These are phyloP conservation scores for Neoboletus brunneissimus DNA, from an alignment of 768 basidiomycete genomes.

Conservation along the genomic window DNA sequence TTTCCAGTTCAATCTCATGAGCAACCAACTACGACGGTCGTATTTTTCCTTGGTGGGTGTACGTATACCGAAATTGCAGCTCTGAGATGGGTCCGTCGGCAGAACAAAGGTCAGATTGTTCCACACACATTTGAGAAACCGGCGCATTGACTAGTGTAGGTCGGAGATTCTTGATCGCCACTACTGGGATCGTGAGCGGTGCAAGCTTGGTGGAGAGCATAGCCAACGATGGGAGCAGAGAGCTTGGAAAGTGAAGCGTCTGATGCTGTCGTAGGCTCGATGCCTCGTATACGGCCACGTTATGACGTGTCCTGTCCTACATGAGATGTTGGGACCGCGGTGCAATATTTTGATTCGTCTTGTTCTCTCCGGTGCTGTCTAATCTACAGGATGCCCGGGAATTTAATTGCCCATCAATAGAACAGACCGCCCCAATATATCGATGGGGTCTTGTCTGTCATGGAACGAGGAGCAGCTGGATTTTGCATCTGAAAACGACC, in stretches of 20 bases:
- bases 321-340: slow-evolving; percentile 10
- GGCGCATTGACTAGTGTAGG: slow-evolving; percentile 44
- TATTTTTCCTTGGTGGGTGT: slow-evolving; percentile 96
- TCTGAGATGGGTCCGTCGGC: slow-evolving; percentile 85
- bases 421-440: background rate
- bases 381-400: slow-evolving; percentile 10
- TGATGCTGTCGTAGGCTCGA: slow-evolving; percentile 24
- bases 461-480: slow-evolving; percentile 1
- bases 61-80: slow-evolving; percentile 98
- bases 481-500: slow-evolving; percentile 1
- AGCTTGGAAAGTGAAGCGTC: slow-evolving; percentile 37
- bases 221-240: slow-evolving; percentile 40
- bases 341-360: slow-evolving; percentile 16
- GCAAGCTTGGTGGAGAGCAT: slow-evolving; percentile 67
- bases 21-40: slow-evolving; percentile 75
- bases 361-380: slow-evolving; percentile 6
- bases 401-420: background rate
- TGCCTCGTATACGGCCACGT: slow-evolving; percentile 1
- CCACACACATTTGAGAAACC: background rate
- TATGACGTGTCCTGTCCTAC: slow-evolving; percentile 9
- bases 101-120: slow-evolving; percentile 64
- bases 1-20: slow-evolving; percentile 49
- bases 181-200: slow-evolving; percentile 88
- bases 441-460: background rate
- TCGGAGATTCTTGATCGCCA: slow-evolving; percentile 84